Evolutionary conservation across 2,329 filamentous ascomycete species (phyloP).

Genomic region (Aspergillus fructus): DNA sequence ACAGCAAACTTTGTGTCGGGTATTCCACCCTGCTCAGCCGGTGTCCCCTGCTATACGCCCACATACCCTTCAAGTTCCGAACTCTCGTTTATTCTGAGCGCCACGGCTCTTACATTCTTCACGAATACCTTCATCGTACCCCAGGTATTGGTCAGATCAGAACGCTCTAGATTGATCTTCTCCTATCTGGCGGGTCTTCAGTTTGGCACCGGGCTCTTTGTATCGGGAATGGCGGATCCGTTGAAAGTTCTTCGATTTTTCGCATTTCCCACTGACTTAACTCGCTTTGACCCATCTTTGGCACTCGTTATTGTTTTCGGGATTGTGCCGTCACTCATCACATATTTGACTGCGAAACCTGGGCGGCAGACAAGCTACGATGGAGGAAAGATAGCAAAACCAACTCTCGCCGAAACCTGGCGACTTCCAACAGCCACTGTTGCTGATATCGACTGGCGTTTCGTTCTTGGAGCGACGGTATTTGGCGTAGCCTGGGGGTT

Average conservation of each 20-base stretch:
- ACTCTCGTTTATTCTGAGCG: slow-evolving; percentile 34
- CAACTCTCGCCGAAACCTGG: slow-evolving; percentile 44
- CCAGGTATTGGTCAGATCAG: slow-evolving; percentile 26
- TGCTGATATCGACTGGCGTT: slow-evolving; percentile 49
- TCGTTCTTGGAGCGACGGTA: slow-evolving; percentile 47
- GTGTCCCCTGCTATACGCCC: slow-evolving; percentile 48
- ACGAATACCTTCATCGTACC: slow-evolving; percentile 38
- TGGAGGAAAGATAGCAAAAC: slow-evolving; percentile 29
- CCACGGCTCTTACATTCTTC: slow-evolving; percentile 29
- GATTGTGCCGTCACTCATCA: slow-evolving; percentile 47
- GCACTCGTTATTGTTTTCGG: slow-evolving; percentile 51
- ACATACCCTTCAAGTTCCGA: slow-evolving; percentile 42
- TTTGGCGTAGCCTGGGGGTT: slow-evolving; percentile 56
- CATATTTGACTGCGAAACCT: slow-evolving; percentile 31
- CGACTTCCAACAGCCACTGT: slow-evolving; percentile 46
- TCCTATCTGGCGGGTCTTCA: slow-evolving; percentile 49
- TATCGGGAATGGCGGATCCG: slow-evolving; percentile 53
- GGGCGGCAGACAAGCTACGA: slow-evolving; percentile 24
- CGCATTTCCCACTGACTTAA: slow-evolving; percentile 41
- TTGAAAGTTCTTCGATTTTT: slow-evolving; percentile 54
- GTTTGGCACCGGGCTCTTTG: slow-evolving; percentile 52
- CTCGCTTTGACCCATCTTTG: slow-evolving; percentile 53
- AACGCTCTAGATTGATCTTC: slow-evolving; percentile 36
- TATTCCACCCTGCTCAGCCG: slow-evolving; percentile 40
- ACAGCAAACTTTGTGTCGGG: slow-evolving; percentile 39